Evolutionary conservation across 805 yeast genomes (phyloP), one percentile per base, ranked within the genome.

Genomic region (Candida dajiaensis): DNA sequence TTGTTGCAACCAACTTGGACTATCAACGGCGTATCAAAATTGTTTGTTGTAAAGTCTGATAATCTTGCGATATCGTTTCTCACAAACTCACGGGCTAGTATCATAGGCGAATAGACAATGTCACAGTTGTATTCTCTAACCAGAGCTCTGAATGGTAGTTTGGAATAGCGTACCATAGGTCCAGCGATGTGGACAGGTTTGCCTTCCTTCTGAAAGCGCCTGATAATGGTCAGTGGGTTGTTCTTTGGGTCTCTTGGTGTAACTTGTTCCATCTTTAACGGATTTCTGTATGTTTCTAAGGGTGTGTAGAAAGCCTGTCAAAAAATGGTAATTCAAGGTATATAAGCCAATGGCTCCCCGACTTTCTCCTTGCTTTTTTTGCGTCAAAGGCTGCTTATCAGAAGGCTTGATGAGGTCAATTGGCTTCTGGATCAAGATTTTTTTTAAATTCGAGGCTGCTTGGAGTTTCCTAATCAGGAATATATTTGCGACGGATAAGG

Each of bases 141-240:
- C 7, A 87, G 69, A 49, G 87, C 86, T 44, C 99, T 73, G 60
- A 94, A 92, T 3, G 98, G 97, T 38, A 94, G 74, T 64, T 94
- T 92, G 1, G 96, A 88, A 70, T 94, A 94, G 43, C 99, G 71
- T 1, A 94, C 99, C 99, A 94, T 94, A 5, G 99, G 99, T 0
- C 98, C 99, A 1, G 87, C 82, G 11, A 85, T 73, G 38, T 73
- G 76, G 1, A 77, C 88, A 0, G 84, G 83, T 49, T 83, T 65
- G 4, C 70, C 69, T 49, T 74, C 77, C 3, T 55, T 44, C 52
- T 66, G 62, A 59, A 83, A 69, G 47, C 73, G 65, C 44, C 69
- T 66, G 11, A 81, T 70, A 15, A 81, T 76, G 38, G 68, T 62
- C 18, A 80, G 55, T 13, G 86, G 85, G 53, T 77, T 76, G 62